Evolutionary conservation across 2,329 filamentous ascomycete species (phyloP), one percentile per base, ranked within the genome.

Genomic region (Dendryphion nanum): DNA sequence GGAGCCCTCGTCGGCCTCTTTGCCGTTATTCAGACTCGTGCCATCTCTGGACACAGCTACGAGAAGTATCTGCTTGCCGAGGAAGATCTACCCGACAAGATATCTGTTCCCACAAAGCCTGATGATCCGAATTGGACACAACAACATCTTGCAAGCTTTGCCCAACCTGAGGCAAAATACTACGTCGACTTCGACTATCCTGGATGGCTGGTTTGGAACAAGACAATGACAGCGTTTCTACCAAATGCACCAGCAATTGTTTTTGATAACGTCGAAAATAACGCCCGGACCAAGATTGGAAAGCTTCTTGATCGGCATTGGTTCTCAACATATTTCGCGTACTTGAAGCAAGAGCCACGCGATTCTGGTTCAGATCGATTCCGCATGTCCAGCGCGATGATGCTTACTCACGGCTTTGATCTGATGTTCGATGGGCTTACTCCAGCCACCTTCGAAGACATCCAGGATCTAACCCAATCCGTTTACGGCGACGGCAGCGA

Each of bases 201-300:
- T 4, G 93, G 93, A 20, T 98, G 94, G 94, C 76, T 98, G 14
- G 89, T 95, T 1, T 98, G 93, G 93, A 86, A 85, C 36, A 88
- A 93, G 65, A 81, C 77, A 20, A 91, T 97, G 73, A 83, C 82
- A 12, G 93, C 85, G 0, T 89, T 84, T 63, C 81, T 82, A 44
- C 81, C 85, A 3, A 83, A 86, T 36, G 81, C 89, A 18, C 72
- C 71, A 61, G 66, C 82, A 66, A 57, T 95, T 72, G 66, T 79
- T 30, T 98, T 93, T 55, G 93, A 98, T 55, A 82, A 87, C 12
- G 71, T 87, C 0, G 93, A 98, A 64, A 81, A 70, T 52, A 75
- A 75, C 2, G 81, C 86, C 5, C 83, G 91, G 28, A 77, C 78
- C 38, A 85, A 87, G 57, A 93, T 98, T 56, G 93, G 90, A 33